Conservation (phyloP, 805 yeast species). For the Brettanomyces naardenensis region DNA sequence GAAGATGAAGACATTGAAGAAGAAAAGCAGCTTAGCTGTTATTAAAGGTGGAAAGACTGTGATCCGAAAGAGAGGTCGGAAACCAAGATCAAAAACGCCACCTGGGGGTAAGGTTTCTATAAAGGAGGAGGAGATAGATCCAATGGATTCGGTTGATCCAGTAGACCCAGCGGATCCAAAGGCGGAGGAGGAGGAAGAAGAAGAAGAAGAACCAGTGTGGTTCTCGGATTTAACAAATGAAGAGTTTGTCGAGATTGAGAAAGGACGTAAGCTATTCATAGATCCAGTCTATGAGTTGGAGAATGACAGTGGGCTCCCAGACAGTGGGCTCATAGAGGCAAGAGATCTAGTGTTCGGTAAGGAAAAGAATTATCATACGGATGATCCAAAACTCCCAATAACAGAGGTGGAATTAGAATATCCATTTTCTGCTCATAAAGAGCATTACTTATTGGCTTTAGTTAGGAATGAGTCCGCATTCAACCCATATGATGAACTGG, state of each 20-base stretch:
- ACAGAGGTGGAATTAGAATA: conserved; percentile 23
- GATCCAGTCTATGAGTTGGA: conserved; percentile 15
- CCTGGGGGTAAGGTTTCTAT: not conserved
- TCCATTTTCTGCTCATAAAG: conserved; percentile 40
- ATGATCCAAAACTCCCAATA: conserved; percentile 19
- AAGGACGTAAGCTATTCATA: conserved; percentile 14
- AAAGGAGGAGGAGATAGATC: not conserved
- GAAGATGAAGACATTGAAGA: conserved; percentile 8
- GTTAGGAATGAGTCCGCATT: conserved; percentile 48
- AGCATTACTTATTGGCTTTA: conserved; percentile 38
- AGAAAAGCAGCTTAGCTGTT: conserved; percentile 4
- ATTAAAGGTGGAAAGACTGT: not conserved
- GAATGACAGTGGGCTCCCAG: conserved; percentile 13
- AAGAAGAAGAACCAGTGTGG: conserved; percentile 9
- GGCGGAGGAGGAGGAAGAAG: conserved; percentile 4
- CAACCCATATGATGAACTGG: conserved; percentile 59
- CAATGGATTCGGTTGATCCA: not conserved
- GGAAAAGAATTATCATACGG: conserved; percentile 20
- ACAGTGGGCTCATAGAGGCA: conserved; percentile 10
- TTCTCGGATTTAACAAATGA: conserved; percentile 8
- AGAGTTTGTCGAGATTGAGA: conserved; percentile 6
- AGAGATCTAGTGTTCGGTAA: conserved; percentile 13
- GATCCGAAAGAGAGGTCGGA: conserved; percentile 1
- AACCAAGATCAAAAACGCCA: not conserved
- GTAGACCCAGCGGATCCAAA: not conserved